phyloP scores from a whole-genome alignment of 192 early-diverging fungal genomes.

The Umbelopsis ramanniana region DNA sequence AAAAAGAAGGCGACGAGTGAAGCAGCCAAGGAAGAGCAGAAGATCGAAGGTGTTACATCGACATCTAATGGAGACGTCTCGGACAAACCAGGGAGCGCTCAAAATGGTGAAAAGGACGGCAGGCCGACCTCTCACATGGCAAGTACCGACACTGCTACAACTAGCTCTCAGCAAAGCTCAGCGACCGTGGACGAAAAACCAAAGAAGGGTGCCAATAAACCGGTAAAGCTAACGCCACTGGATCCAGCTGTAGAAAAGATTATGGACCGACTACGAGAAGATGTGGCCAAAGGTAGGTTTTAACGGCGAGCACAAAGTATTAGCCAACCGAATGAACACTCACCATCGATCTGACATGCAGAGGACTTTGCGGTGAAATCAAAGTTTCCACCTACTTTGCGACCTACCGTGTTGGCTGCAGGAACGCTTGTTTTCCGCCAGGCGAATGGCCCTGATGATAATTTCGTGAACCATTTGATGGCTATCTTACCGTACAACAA shows the following conservation, averaged over 20 bases:
- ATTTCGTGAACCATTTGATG: slow-evolving; percentile 48
- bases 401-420: slow-evolving; percentile 44
- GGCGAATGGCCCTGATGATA: slow-evolving; percentile 42
- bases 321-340: background rate
- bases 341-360: background rate
- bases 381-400: slow-evolving; percentile 49
- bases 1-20: slow-evolving; percentile 5
- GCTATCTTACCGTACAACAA: slow-evolving; percentile 56
- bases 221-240: slow-evolving; percentile 29
- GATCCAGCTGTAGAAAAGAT: slow-evolving; percentile 37
- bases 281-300: slow-evolving; percentile 39
- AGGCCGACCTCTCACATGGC: slow-evolving; percentile 14
- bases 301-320: background rate
- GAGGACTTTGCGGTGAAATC: slow-evolving; percentile 57
- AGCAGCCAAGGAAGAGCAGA: background rate
- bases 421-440: slow-evolving; percentile 31
- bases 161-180: background rate
- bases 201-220: background rate
- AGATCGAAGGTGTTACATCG: background rate
- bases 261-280: slow-evolving; percentile 31
- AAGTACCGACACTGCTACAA: background rate
- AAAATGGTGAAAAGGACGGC: slow-evolving; percentile 22
- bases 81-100: background rate
- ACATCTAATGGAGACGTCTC: background rate
- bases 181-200: background rate